A percentile compares a stretch with the other conserved stretches of the same genome.
These are phyloP conservation scores for Saccharomyces eubayanus DNA, from an alignment of 805 yeast genomes.

Conservation along the genomic window DNA sequence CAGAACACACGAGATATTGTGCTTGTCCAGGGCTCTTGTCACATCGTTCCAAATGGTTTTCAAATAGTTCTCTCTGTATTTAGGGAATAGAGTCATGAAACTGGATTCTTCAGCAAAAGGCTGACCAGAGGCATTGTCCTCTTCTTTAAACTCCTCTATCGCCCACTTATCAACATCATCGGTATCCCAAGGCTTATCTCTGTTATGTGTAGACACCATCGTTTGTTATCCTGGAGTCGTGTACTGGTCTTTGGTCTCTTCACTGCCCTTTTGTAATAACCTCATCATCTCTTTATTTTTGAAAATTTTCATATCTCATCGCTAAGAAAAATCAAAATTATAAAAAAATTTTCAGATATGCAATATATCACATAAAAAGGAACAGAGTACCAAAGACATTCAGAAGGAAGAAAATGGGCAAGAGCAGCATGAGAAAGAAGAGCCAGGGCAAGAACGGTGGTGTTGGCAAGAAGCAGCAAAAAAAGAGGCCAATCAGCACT, in stretches of 20 bases:
- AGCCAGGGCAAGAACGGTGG: constrained; percentile 3
- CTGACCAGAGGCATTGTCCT: constrained; percentile 76
- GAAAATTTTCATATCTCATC: constrained; percentile 1
- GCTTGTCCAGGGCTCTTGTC: constrained; percentile 64
- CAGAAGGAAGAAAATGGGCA: neutral
- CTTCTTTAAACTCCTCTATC: constrained; percentile 78
- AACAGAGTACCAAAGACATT: neutral
- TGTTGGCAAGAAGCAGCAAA: constrained; percentile 1
- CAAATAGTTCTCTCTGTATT: constrained; percentile 86
- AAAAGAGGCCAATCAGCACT: constrained; percentile 11
- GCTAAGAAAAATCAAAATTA: constrained; percentile 1
- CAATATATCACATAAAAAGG: neutral
- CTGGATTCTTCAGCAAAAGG: constrained; percentile 95
- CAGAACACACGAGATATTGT: constrained; percentile 72
- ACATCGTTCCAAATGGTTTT: constrained; percentile 92
- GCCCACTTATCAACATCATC: constrained; percentile 92
- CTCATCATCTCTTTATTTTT: neutral
- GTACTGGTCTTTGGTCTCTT: neutral
- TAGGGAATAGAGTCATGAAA: constrained; percentile 91
- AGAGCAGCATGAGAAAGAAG: constrained; percentile 4
- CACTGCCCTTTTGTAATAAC: neutral
- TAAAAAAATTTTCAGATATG: neutral
- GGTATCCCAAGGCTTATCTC: constrained; percentile 97
- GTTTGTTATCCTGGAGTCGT: neutral
- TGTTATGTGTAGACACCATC: constrained; percentile 90